These are phyloP conservation scores for Pichia sp. DNA, from an alignment of 1,139 yeast species.

Conservation along the genomic window DNA sequence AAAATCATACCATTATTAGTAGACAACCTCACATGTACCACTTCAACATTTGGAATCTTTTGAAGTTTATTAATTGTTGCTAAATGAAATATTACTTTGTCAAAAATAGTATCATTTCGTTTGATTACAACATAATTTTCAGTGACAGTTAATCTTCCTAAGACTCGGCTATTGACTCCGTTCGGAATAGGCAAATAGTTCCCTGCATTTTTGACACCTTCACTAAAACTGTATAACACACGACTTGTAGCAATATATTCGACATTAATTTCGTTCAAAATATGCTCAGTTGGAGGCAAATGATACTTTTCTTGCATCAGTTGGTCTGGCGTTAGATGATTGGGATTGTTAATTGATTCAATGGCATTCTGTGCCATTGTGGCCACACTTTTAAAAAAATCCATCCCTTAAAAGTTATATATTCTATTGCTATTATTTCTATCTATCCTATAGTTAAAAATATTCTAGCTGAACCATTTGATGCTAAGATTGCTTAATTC, in stretches of 20 bases:
- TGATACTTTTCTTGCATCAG: slow-evolving; percentile 57
- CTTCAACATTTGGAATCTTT: slow-evolving; percentile 68
- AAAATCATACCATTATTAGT: slow-evolving; percentile 64
- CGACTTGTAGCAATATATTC: slow-evolving; percentile 13
- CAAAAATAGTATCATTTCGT: slow-evolving; percentile 61
- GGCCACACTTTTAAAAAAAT: slow-evolving; percentile 38
- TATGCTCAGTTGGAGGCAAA: slow-evolving; percentile 64
- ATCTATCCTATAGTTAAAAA: too few relatives aligned
- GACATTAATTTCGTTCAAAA: slow-evolving; percentile 59
- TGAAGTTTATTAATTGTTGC: slow-evolving; percentile 82
- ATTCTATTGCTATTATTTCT: too few relatives aligned
- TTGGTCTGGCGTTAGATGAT: slow-evolving; percentile 55
- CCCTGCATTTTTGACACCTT: slow-evolving; percentile 8
- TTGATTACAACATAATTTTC: slow-evolving; percentile 70
- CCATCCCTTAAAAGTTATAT: slow-evolving; percentile 25
- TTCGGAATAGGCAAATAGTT: slow-evolving; percentile 23
- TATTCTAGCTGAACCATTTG: too few relatives aligned
- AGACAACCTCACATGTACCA: slow-evolving; percentile 70
- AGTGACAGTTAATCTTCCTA: slow-evolving; percentile 65
- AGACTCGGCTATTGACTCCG: slow-evolving; percentile 27
- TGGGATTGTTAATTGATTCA: slow-evolving; percentile 28
- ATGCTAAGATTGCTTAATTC: too few relatives aligned
- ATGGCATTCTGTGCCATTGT: slow-evolving; percentile 31
- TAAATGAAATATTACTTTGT: slow-evolving; percentile 63
- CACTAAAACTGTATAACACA: slow-evolving; percentile 11